Conservation (phyloP, 345 rosid species). For the Eucalyptus erythrocorys region DNA sequence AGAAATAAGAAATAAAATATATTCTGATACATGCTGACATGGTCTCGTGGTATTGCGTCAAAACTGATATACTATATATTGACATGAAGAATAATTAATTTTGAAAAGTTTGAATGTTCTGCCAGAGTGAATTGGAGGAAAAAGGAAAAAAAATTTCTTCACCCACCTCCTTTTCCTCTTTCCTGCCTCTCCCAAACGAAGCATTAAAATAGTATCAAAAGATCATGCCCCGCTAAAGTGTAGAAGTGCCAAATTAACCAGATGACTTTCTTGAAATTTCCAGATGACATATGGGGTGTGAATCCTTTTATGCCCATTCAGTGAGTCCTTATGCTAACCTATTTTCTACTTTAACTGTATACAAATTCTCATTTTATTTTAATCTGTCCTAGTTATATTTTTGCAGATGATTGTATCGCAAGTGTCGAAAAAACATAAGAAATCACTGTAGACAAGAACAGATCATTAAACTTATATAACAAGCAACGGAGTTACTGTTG, state of each 20-base stretch:
- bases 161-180: no score
- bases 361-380: no score
- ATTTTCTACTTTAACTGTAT: no score
- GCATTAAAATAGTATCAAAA: no score
- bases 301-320: neutral
- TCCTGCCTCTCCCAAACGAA: no score
- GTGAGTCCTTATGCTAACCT: neutral
- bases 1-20: neutral
- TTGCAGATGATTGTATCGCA: fast-evolving
- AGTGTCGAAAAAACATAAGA: neutral
- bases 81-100: neutral
- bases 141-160: neutral
- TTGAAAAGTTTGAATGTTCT: neutral
- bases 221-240: no score
- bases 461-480: neutral
- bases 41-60: neutral
- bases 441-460: neutral
- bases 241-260: no score
- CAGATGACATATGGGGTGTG: neutral
- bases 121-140: neutral
- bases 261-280: no score
- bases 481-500: no score
- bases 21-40: neutral
- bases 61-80: neutral
- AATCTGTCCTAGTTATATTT: no score